Evolutionary conservation across 768 basidiomycete genomes (phyloP).

Genomic region (Phlebiopsis flavidoalba): DNA sequence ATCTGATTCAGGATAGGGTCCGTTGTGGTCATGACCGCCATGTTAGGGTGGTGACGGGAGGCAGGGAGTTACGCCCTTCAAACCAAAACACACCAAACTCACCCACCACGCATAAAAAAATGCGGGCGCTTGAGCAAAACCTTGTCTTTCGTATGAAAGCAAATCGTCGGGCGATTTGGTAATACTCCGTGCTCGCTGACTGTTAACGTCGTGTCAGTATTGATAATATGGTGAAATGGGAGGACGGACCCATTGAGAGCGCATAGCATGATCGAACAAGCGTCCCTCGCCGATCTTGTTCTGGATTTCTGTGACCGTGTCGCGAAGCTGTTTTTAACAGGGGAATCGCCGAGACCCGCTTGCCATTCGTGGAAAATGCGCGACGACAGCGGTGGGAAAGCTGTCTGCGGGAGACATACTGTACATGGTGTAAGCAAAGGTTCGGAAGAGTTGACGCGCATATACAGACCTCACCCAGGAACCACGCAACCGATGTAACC

Average conservation of each 20-base stretch:
- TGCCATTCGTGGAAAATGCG: slow-evolving; percentile 99
- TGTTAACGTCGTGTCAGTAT: slow-evolving; percentile 22
- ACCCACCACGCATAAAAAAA: too few relatives aligned
- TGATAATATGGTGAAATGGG: background rate
- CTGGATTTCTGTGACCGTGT: slow-evolving; percentile 95
- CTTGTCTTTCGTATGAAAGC: slow-evolving; percentile 87
- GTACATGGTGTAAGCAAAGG: slow-evolving; percentile 6
- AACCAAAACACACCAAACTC: too few relatives aligned
- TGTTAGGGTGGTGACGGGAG: slow-evolving; percentile 97
- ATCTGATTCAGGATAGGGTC: slow-evolving; percentile 97
- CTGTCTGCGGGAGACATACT: slow-evolving; percentile 84
- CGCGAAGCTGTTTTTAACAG: slow-evolving; percentile 91
- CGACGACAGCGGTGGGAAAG: slow-evolving; percentile 82
- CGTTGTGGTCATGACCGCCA: slow-evolving; percentile 78
- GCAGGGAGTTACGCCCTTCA: slow-evolving; percentile 93
- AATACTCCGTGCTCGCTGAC: slow-evolving; percentile 73
- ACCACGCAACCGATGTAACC: slow-evolving; percentile 99
- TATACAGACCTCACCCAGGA: slow-evolving; percentile 87
- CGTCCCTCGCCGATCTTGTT: slow-evolving; percentile 85
- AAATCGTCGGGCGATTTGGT: slow-evolving; percentile 70
- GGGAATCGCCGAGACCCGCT: slow-evolving; percentile 90
- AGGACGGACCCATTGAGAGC: slow-evolving; percentile 80
- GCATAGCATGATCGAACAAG: slow-evolving; percentile 90
- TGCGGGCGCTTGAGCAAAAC: slow-evolving; percentile 92
- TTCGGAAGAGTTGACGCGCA: background rate